Evolutionary conservation across 2,329 filamentous ascomycete species (phyloP).

Genomic region (Diaporthe ampelina): DNA sequence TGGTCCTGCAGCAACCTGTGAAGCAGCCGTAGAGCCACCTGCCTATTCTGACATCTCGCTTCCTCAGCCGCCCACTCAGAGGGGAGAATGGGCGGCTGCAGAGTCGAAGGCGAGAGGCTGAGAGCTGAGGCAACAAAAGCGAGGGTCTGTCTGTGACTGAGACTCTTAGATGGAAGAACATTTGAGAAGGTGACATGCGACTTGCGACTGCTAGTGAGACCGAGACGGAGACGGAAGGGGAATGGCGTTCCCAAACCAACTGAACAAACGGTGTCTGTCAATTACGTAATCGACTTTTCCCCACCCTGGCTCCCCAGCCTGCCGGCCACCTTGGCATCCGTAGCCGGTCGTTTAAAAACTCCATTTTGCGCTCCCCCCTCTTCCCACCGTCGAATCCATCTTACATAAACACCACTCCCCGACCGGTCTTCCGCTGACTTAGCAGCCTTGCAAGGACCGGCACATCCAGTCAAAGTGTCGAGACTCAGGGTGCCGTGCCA

Average conservation of each 20-base stretch:
- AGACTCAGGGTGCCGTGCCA: slow-evolving; percentile 17
- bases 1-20: neutral
- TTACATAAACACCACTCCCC: slow-evolving; percentile 42
- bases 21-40: slow-evolving; percentile 3
- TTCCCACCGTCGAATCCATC: slow-evolving; percentile 34
- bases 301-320: neutral
- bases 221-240: slow-evolving; percentile 11
- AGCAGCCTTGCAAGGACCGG: slow-evolving; percentile 37
- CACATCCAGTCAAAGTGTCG: slow-evolving; percentile 30
- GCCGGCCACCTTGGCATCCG: slow-evolving; percentile 5
- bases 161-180: no score
- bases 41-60: slow-evolving; percentile 11
- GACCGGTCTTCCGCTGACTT: slow-evolving; percentile 40
- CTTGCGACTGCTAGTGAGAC: neutral
- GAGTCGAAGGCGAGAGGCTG: neutral
- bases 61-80: neutral
- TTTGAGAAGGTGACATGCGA: neutral
- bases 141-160: neutral
- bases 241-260: neutral
- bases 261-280: neutral
- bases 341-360: slow-evolving; percentile 35
- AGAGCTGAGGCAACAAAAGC: slow-evolving; percentile 6
- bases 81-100: neutral
- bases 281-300: slow-evolving; percentile 38
- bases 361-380: slow-evolving; percentile 16